Evolutionary conservation across 2,329 filamentous ascomycete species (phyloP).

Genomic region (Apiospora kogelbergensis): DNA sequence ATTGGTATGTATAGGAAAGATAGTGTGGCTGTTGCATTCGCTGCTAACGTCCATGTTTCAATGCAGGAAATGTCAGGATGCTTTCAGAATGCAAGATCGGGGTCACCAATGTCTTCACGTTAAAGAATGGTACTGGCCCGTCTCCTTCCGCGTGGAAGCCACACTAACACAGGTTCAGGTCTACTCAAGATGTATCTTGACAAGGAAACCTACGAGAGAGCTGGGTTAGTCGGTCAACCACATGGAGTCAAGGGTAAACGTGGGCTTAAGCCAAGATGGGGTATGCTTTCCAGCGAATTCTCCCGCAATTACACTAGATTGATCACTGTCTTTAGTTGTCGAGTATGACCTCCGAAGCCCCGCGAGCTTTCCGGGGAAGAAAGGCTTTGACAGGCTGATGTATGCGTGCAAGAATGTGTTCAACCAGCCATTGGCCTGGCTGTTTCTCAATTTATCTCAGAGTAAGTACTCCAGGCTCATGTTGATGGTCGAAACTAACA

Average conservation of each 20-base stretch:
- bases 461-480: constrained; percentile 34
- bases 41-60: not conserved
- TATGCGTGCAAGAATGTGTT: constrained; percentile 81
- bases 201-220: constrained; percentile 78
- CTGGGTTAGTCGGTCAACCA: constrained; percentile 75
- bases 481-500: constrained; percentile 8
- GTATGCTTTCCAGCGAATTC: constrained; percentile 45
- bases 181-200: constrained; percentile 74
- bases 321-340: constrained; percentile 55
- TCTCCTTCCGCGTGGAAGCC: not conserved
- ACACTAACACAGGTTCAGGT: constrained; percentile 44
- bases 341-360: constrained; percentile 72
- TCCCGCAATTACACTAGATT: constrained; percentile 20
- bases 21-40: not conserved
- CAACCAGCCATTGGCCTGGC: constrained; percentile 67
- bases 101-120: constrained; percentile 69
- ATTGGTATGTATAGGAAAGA: constrained; percentile 50
- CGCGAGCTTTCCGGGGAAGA: constrained; percentile 81
- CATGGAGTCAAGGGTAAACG: constrained; percentile 58
- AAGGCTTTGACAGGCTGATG: constrained; percentile 74
- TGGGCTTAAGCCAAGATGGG: constrained; percentile 68
- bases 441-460: constrained; percentile 67
- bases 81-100: constrained; percentile 74
- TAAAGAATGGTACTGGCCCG: constrained; percentile 61
- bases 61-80: constrained; percentile 74